Percentiles rank a stretch among this genome's conserved stretches.
phyloP scores from a whole-genome alignment of 805 yeast species.

The Saturnispora kantuleensis region DNA sequence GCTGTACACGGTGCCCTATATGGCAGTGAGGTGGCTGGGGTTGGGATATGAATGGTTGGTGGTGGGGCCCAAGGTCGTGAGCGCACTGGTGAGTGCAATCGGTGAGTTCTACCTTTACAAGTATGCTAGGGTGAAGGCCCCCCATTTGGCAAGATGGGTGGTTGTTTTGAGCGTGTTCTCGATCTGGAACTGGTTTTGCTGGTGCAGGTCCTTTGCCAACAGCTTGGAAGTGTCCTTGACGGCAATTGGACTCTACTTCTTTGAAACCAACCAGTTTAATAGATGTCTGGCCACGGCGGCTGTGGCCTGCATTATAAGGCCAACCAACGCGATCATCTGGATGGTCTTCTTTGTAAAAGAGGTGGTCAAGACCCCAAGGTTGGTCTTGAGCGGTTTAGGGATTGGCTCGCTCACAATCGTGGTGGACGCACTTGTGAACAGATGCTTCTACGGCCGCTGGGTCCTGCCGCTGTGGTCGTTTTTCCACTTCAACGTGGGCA shows the following conservation, averaged over 20 bases:
- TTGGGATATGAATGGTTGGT: conserved; percentile 34
- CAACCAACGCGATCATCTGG: conserved; percentile 82
- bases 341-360: conserved; percentile 39
- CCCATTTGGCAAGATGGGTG: conserved; percentile 31
- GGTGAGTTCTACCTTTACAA: conserved; percentile 56
- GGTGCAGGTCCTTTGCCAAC: conserved; percentile 80
- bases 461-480: conserved; percentile 62
- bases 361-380: conserved; percentile 10
- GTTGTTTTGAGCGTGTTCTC: conserved; percentile 46
- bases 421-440: conserved; percentile 42
- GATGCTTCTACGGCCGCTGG: conserved; percentile 43
- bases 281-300: conserved; percentile 39
- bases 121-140: conserved; percentile 29
- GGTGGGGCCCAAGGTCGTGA: conserved; percentile 54
- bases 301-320: conserved; percentile 63
- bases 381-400: conserved; percentile 6
- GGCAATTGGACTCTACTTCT: conserved; percentile 50
- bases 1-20: conserved; percentile 43
- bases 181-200: conserved; percentile 73
- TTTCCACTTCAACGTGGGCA: conserved; percentile 65
- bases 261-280: conserved; percentile 32
- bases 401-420: conserved; percentile 21
- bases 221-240: conserved; percentile 70
- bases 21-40: conserved; percentile 24
- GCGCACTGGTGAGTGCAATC: conserved; percentile 57